Conservation (phyloP, 2,329 filamentous ascomycete genomes). For the Fusarium transvaalense region DNA sequence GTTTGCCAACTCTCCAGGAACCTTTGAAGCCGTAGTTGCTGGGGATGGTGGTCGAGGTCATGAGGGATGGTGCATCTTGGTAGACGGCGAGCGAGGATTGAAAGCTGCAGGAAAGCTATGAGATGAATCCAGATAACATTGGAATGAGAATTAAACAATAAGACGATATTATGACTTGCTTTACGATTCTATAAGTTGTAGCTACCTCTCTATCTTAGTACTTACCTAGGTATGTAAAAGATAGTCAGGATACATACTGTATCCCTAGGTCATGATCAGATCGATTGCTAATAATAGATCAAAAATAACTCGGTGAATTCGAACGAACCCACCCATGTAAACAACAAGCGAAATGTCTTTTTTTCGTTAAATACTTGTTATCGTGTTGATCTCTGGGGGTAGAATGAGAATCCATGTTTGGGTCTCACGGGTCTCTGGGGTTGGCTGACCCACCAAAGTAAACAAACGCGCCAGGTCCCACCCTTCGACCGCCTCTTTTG, state of each 20-base stretch:
- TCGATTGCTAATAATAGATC: not conserved
- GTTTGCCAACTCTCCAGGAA: constrained; percentile 70
- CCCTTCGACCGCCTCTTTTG: constrained; percentile 27
- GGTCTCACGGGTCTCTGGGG: constrained; percentile 41
- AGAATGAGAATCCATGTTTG: constrained; percentile 25
- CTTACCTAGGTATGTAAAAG: too few relatives aligned
- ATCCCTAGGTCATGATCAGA: not conserved
- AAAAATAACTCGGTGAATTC: not conserved
- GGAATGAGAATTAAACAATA: not conserved
- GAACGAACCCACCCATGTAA: not conserved
- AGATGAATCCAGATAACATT: not conserved
- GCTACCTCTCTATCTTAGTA: too few relatives aligned
- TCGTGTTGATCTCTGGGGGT: constrained; percentile 3
- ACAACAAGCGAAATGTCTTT: not conserved
- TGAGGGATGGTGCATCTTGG: constrained; percentile 89
- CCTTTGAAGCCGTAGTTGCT: constrained; percentile 77
- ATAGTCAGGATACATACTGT: not conserved
- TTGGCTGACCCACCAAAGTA: constrained; percentile 47
- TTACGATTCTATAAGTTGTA: not conserved
- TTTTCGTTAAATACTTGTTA: not conserved
- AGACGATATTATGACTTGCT: not conserved
- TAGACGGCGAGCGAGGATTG: constrained; percentile 79
- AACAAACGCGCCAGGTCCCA: constrained; percentile 53
- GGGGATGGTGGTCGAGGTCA: constrained; percentile 72
- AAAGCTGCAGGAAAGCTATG: constrained; percentile 67